Evolutionary conservation across 2,329 filamentous ascomycete genomes (phyloP).

Genomic region (Paecilomyces niveus): DNA sequence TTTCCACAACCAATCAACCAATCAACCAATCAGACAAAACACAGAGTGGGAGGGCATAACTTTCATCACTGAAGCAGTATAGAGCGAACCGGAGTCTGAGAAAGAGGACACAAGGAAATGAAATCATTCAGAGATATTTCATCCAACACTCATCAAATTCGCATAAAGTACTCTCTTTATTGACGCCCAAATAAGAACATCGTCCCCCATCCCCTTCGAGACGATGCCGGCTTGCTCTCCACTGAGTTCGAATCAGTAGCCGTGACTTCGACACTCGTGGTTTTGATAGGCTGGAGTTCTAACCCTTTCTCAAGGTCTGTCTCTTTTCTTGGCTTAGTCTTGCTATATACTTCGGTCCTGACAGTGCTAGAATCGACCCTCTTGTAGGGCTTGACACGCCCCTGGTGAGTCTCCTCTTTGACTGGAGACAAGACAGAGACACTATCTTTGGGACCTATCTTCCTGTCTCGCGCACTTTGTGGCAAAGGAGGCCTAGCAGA

Average conservation of each 20-base stretch:
- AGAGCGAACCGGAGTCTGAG: not conserved
- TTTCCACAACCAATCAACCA: too few relatives aligned
- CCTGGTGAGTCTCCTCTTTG: not conserved
- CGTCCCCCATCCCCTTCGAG: conserved; percentile 1
- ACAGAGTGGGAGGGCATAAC: not conserved
- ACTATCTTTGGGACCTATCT: not conserved
- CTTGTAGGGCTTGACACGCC: not conserved
- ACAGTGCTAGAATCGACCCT: not conserved
- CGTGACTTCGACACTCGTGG: conserved; percentile 4
- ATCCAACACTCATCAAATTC: not conserved
- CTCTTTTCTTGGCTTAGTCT: not conserved
- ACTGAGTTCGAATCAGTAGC: not conserved
- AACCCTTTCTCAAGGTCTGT: not conserved
- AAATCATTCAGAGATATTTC: not conserved
- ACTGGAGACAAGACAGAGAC: not conserved
- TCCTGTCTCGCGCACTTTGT: not conserved
- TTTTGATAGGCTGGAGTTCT: not conserved
- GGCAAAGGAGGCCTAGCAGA: conserved; percentile 7
- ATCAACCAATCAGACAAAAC: too few relatives aligned
- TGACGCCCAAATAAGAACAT: conserved; percentile 6
- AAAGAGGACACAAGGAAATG: not conserved
- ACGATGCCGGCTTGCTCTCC: not conserved
- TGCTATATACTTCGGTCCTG: not conserved
- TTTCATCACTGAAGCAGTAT: not conserved
- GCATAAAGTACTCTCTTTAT: not conserved